Evolutionary conservation across 768 basidiomycete genomes (phyloP).

Genomic region (Pisolithus albus): DNA sequence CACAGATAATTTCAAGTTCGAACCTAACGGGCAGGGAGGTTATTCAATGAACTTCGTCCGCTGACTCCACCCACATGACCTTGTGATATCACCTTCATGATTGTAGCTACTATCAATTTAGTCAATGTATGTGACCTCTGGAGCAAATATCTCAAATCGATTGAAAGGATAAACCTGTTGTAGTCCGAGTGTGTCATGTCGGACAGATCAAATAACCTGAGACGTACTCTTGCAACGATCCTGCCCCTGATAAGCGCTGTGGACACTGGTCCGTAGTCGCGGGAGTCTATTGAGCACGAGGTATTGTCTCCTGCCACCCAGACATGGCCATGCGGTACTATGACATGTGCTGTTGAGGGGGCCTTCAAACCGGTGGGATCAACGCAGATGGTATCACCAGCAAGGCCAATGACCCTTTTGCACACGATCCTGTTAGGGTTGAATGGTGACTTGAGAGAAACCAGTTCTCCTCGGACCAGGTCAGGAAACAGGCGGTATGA

Average conservation of each 20-base stretch:
- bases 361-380: conserved; percentile 71
- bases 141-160: conserved; percentile 23
- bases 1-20: conserved; percentile 96
- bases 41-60: conserved; percentile 85
- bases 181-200: neutral
- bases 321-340: conserved; percentile 78
- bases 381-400: conserved; percentile 83
- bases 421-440: conserved; percentile 64
- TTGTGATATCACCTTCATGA: neutral
- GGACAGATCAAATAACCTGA: neutral
- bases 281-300: conserved; percentile 76
- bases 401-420: conserved; percentile 85
- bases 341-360: conserved; percentile 64
- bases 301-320: conserved; percentile 93
- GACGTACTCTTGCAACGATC: conserved; percentile 55
- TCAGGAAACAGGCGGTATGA: conserved; percentile 46
- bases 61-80: conserved; percentile 22
- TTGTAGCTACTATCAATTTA: neutral
- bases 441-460: conserved; percentile 65
- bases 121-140: conserved; percentile 16
- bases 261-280: conserved; percentile 89
- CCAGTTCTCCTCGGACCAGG: conserved; percentile 68
- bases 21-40: conserved; percentile 90
- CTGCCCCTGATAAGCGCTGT: conserved; percentile 68
- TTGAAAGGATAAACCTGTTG: conserved; percentile 25